Conservation (phyloP, 257 asterid species). For the Solanum rostratum region DNA sequence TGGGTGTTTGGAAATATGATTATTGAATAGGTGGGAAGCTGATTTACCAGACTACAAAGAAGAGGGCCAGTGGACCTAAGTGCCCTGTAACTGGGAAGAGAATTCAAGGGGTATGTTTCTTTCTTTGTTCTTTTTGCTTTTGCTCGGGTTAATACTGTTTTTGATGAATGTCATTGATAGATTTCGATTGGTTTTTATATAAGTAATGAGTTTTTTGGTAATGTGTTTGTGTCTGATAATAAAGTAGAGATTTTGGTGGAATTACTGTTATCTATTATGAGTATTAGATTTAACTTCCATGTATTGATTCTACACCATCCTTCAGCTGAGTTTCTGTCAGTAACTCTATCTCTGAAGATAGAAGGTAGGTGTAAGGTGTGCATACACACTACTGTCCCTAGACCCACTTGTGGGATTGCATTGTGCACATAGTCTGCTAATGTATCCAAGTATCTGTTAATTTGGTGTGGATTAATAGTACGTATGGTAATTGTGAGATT, state of each 20-base stretch:
- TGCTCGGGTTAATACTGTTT: background rate
- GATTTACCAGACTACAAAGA: conserved; percentile 65
- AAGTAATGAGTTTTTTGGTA: background rate
- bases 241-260: background rate
- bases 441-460: background rate
- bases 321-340: background rate
- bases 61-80: conserved; percentile 74
- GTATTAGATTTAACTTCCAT: background rate
- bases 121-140: background rate
- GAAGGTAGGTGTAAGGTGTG: background rate
- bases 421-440: background rate
- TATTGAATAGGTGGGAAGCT: conserved; percentile 54
- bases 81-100: conserved; percentile 84
- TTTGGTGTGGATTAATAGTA: background rate
- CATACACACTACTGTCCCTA: accelerated
- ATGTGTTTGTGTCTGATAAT: background rate
- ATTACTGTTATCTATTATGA: background rate
- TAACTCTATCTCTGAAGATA: background rate
- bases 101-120: conserved; percentile 58
- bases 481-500: background rate
- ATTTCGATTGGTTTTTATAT: too few species aligned
- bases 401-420: background rate
- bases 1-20: background rate
- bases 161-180: background rate
- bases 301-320: background rate